Percentiles rank a stretch among this genome's conserved stretches.
phyloP scores from a whole-genome alignment of 78 protist species.

The Speleostelium caveatum region DNA sequence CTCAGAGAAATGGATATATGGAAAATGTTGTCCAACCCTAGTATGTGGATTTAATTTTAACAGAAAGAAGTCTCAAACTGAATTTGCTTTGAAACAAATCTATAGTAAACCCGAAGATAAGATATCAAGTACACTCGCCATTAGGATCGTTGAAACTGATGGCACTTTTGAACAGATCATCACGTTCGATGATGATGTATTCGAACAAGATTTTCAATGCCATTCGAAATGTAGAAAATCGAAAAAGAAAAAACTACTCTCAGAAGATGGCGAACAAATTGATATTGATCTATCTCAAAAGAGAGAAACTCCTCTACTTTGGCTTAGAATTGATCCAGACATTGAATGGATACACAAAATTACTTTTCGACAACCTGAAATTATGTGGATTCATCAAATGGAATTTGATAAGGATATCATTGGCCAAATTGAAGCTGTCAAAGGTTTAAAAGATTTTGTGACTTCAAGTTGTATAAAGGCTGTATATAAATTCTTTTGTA shows the following conservation, averaged over 20 bases:
- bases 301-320: conserved; percentile 77
- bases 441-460: conserved; percentile 44
- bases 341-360: conserved; percentile 76
- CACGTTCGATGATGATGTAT: conserved; percentile 63
- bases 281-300: conserved; percentile 58
- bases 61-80: conserved; percentile 68
- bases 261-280: conserved; percentile 65
- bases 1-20: conserved; percentile 79
- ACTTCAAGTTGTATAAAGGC: conserved; percentile 20
- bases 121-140: conserved; percentile 27
- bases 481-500: conserved; percentile 38
- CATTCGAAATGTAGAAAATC: conserved; percentile 66
- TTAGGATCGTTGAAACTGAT: conserved; percentile 68
- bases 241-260: conserved; percentile 32
- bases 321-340: conserved; percentile 87
- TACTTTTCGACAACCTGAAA: conserved; percentile 77
- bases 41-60: conserved; percentile 76
- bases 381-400: conserved; percentile 85
- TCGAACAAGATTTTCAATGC: conserved; percentile 72
- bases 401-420: conserved; percentile 85
- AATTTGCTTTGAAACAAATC: conserved; percentile 71
- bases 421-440: conserved; percentile 81
- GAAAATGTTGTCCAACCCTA: conserved; percentile 67
- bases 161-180: conserved; percentile 72
- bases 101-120: conserved; percentile 50